phyloP scores from a whole-genome alignment of 176 grass and related monocot genomes.

The Ensete glaucum region DNA sequence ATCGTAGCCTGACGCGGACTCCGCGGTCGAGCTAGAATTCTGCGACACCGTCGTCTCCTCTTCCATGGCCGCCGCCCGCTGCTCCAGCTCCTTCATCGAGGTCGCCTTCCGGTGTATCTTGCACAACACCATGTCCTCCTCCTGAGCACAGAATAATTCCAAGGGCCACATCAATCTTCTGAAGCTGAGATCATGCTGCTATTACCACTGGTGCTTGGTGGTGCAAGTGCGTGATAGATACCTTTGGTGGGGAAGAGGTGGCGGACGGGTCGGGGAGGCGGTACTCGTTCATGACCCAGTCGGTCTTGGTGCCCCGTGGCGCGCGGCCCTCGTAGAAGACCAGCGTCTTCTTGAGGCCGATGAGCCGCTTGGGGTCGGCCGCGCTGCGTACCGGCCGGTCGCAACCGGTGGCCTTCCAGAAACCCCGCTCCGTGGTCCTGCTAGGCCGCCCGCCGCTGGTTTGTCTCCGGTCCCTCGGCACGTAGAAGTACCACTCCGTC shows the following conservation, averaged over 20 bases:
- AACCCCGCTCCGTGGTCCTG: slow-evolving; percentile 74
- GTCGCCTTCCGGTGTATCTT: slow-evolving; percentile 81
- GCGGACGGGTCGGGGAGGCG: slow-evolving; percentile 42
- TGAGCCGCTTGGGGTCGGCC: slow-evolving; percentile 66
- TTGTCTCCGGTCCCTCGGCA: slow-evolving; percentile 68
- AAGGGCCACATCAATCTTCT: too few species aligned
- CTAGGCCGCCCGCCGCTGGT: slow-evolving; percentile 47
- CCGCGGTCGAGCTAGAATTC: slow-evolving; percentile 35
- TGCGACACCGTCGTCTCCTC: slow-evolving; percentile 20
- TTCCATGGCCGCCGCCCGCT: slow-evolving; percentile 65
- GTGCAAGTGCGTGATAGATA: too few species aligned
- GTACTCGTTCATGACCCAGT: slow-evolving; percentile 99
- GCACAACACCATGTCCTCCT: slow-evolving; percentile 77
- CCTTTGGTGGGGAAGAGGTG: neutral
- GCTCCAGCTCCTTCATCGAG: slow-evolving; percentile 76
- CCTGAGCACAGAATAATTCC: neutral
- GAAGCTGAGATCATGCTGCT: too few species aligned
- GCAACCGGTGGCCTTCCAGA: slow-evolving; percentile 96
- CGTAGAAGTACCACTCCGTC: slow-evolving; percentile 98
- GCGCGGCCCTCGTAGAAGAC: slow-evolving; percentile 88
- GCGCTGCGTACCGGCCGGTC: slow-evolving; percentile 73
- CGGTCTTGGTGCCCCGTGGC: slow-evolving; percentile 61
- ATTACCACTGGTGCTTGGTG: too few species aligned
- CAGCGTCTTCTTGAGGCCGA: slow-evolving; percentile 93
- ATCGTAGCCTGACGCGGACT: slow-evolving; percentile 51